These are phyloP conservation scores for Fagopyrum homotropicum DNA, from an alignment of 148 eudicot genomes.

Conservation along the genomic window DNA sequence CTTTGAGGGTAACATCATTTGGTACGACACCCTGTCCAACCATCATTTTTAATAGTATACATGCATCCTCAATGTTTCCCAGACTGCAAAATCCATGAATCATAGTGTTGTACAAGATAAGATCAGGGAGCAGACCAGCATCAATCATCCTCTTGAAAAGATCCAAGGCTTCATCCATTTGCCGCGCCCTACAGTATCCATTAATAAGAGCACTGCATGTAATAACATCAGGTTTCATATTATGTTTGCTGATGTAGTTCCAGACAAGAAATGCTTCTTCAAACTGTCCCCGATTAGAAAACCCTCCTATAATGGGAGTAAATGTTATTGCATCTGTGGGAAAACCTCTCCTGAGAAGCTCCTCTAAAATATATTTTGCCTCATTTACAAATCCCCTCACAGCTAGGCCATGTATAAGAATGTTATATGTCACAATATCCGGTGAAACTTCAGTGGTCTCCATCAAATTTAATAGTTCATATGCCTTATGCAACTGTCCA, in stretches of 20 bases:
- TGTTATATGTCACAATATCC: constrained; percentile 39
- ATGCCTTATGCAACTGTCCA: constrained; percentile 32
- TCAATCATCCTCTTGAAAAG: constrained; percentile 31
- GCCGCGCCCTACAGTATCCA: constrained; percentile 35
- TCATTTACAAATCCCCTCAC: constrained; percentile 28
- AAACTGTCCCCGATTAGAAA: constrained; percentile 30
- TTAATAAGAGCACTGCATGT: constrained; percentile 45
- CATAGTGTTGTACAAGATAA: constrained; percentile 40
- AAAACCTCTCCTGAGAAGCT: constrained; percentile 32
- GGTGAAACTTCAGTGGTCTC: constrained; percentile 30
- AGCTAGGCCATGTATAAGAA: constrained; percentile 34
- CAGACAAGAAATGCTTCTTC: constrained; percentile 37
- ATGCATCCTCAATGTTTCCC: constrained; percentile 35
- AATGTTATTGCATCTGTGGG: constrained; percentile 41
- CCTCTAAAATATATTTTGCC: constrained; percentile 33
- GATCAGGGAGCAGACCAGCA: constrained; percentile 37
- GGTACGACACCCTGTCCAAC: constrained; percentile 24
- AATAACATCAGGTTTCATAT: constrained; percentile 39
- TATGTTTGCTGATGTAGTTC: constrained; percentile 28
- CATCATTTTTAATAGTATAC: constrained; percentile 30
- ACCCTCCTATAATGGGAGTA: constrained; percentile 32
- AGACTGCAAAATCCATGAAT: constrained; percentile 40
- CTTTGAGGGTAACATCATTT: constrained; percentile 33
- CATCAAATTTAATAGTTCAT: constrained; percentile 35
- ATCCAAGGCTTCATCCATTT: constrained; percentile 42